Conservation (phyloP, 441 rosid genomes). For the Mallotus japonicus region DNA sequence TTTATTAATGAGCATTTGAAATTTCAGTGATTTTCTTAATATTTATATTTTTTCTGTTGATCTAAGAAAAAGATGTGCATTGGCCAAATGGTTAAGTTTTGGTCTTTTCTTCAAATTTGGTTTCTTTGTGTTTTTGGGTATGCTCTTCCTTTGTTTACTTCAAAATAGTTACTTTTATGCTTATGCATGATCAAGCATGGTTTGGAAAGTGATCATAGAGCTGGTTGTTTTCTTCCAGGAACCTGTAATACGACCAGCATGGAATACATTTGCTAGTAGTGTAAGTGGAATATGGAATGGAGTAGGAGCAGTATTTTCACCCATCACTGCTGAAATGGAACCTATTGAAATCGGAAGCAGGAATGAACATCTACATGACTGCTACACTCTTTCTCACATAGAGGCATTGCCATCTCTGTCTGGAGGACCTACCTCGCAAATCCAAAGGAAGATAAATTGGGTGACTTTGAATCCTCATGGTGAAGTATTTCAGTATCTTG, state of each 20-base stretch:
- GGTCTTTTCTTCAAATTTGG: too few relatives aligned
- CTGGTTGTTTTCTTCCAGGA: constrained; percentile 43
- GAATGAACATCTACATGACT: constrained; percentile 71
- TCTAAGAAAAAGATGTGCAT: too few relatives aligned
- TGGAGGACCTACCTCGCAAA: constrained; percentile 43
- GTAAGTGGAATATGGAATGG: constrained; percentile 97
- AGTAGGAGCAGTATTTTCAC: constrained; percentile 86
- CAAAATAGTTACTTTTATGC: too few relatives aligned
- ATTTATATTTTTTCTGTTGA: too few relatives aligned
- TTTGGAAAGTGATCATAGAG: neutral
- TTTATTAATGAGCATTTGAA: too few relatives aligned
- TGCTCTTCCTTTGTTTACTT: too few relatives aligned
- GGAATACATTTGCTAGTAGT: constrained; percentile 90
- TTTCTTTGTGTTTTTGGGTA: too few relatives aligned
- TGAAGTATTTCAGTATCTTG: constrained; percentile 41
- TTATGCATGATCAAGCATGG: too few relatives aligned
- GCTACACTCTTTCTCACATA: constrained; percentile 62
- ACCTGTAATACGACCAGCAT: constrained; percentile 75
- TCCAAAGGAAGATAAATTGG: constrained; percentile 78
- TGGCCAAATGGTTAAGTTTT: too few relatives aligned
- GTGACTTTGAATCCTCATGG: constrained; percentile 86
- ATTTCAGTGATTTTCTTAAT: too few relatives aligned
- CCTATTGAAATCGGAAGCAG: constrained; percentile 75
- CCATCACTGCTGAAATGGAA: constrained; percentile 84
- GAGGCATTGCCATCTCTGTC: constrained; percentile 43